Conservation (phyloP, 2,329 filamentous ascomycete species). For the Aspergillus pseudoterreus region DNA sequence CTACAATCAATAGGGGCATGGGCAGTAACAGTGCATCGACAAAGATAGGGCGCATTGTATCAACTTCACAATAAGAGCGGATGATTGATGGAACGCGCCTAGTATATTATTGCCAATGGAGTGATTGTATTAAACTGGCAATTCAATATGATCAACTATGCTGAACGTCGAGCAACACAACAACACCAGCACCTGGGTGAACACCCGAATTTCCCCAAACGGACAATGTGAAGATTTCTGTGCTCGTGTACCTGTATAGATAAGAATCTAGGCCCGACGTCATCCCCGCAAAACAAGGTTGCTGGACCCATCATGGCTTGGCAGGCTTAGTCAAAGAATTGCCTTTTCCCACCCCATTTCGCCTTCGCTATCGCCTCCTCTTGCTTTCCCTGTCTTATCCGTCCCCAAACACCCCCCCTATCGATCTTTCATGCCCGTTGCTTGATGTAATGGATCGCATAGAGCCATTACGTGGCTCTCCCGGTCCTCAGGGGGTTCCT, state of each 20-base stretch:
- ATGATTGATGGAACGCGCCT: too few relatives aligned
- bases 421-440: background rate
- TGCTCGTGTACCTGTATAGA: background rate
- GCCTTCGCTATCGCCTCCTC: background rate
- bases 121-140: too few relatives aligned
- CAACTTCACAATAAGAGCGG: too few relatives aligned
- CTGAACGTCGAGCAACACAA: too few relatives aligned
- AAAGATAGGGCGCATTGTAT: too few relatives aligned
- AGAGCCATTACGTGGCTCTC: constrained; percentile 27
- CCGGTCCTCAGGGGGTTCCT: constrained; percentile 3
- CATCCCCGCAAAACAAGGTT: constrained; percentile 6
- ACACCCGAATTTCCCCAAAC: too few relatives aligned
- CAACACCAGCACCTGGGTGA: too few relatives aligned
- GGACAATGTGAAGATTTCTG: background rate
- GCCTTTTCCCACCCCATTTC: background rate
- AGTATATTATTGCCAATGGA: too few relatives aligned
- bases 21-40: too few relatives aligned
- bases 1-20: too few relatives aligned
- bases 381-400: background rate
- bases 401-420: background rate
- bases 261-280: background rate
- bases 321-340: constrained; percentile 1
- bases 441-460: constrained; percentile 35
- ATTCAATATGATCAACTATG: too few relatives aligned
- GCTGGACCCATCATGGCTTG: background rate